Conservation (phyloP, 306 rosid species). For the Trichosanthes truncata region DNA sequence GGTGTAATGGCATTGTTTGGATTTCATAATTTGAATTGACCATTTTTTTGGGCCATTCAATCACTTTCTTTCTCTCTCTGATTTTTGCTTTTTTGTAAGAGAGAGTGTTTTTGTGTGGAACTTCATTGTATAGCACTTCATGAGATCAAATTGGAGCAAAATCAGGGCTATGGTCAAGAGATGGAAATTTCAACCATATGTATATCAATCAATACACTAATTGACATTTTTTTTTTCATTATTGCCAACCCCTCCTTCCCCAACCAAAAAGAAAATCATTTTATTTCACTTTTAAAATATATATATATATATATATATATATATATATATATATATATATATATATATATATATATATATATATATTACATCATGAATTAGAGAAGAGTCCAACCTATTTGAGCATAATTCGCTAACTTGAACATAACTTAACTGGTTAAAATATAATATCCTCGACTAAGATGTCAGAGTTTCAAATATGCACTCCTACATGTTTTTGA, state of each 20-base stretch:
- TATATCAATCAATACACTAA: neutral
- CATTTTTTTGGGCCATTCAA: neutral
- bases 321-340: no score
- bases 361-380: no score
- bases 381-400: no score
- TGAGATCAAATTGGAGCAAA: slow-evolving; percentile 9
- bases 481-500: no score
- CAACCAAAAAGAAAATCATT: neutral
- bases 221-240: neutral
- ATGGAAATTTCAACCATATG: slow-evolving; percentile 1
- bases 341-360: no score
- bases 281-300: neutral
- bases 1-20: neutral
- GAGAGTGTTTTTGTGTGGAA: neutral
- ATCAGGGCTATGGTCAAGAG: neutral
- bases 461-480: no score
- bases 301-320: no score
- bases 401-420: no score
- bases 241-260: neutral
- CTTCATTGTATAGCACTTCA: neutral
- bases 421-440: no score
- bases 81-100: neutral
- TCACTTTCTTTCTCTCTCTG: neutral
- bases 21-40: neutral
- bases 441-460: no score